These are phyloP conservation scores for Cordyceps cicadae DNA, from an alignment of 2,329 filamentous ascomycete species.

Conservation along the genomic window DNA sequence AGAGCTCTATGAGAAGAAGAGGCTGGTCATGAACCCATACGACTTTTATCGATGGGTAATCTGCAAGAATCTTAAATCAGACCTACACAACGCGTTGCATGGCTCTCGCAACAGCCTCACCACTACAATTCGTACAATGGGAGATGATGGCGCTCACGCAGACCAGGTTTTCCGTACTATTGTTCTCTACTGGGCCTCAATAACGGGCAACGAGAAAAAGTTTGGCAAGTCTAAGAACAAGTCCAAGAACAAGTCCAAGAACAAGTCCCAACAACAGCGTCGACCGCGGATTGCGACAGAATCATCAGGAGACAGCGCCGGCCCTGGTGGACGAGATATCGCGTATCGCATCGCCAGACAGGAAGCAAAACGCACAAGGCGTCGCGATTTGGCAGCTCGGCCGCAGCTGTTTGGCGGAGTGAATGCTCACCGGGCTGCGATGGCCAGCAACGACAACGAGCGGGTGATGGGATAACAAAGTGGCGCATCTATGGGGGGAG, in stretches of 20 bases:
- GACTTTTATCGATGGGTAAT: conserved; percentile 27
- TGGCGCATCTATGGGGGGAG: no score
- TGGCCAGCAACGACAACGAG: neutral
- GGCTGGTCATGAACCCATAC: conserved; percentile 28
- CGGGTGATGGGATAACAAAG: no score
- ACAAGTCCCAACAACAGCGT: no score
- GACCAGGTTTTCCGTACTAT: conserved; percentile 23
- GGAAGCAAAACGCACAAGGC: neutral
- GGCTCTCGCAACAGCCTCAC: neutral
- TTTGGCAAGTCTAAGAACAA: conserved; percentile 14
- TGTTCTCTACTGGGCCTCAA: conserved; percentile 20
- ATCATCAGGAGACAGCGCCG: neutral
- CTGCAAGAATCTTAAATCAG: neutral
- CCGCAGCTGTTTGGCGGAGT: conserved; percentile 18
- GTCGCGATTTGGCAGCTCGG: neutral
- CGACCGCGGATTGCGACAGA: neutral
- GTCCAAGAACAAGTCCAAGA: conserved; percentile 5
- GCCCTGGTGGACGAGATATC: neutral
- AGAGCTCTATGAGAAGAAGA: conserved; percentile 16
- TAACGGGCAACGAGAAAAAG: conserved; percentile 16
- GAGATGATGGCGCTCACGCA: conserved; percentile 9
- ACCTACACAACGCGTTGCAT: neutral
- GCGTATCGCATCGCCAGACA: neutral
- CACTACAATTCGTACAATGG: conserved; percentile 12
- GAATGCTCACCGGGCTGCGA: conserved; percentile 19